phyloP scores from a whole-genome alignment of 176 grass and related monocot species.

The Avena sativa region DNA sequence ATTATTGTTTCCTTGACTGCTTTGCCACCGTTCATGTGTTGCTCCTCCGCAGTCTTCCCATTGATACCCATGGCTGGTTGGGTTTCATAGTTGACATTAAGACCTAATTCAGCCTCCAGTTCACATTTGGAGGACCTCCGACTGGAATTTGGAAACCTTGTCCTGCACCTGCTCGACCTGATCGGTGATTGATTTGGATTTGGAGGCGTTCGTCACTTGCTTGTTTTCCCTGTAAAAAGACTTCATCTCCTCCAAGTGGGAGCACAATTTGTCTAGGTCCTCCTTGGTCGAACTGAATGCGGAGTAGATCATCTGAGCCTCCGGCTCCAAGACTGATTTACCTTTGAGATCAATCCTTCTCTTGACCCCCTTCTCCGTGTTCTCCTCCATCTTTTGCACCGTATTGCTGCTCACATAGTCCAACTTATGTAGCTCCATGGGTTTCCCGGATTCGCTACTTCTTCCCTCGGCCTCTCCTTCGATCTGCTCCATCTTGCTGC shows the following conservation, averaged over 20 bases:
- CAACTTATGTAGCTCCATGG: too few relatives aligned
- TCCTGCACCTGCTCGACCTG: not conserved
- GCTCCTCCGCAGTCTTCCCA: too few relatives aligned
- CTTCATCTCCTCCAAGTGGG: not conserved
- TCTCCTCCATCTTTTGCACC: too few relatives aligned
- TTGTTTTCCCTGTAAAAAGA: not conserved
- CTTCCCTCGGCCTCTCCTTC: too few relatives aligned
- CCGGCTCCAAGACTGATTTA: not conserved
- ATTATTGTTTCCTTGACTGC: too few relatives aligned
- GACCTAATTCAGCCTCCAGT: not conserved
- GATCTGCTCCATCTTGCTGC: too few relatives aligned
- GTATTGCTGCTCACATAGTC: too few relatives aligned
- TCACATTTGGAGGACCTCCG: not conserved
- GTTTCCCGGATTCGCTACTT: too few relatives aligned
- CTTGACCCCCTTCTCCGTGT: not conserved
- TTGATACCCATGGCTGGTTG: too few relatives aligned
- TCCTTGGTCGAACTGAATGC: not conserved
- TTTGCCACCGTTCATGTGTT: too few relatives aligned
- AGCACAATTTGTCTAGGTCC: not conserved
- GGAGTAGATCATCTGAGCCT: not conserved
- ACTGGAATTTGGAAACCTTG: not conserved
- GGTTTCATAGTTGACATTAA: not conserved
- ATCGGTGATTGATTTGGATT: not conserved
- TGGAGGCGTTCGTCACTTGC: not conserved
- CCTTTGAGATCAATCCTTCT: not conserved